Evolutionary conservation across 108 stramenopile species (phyloP).

Genomic region (Nannochloropsis gaditana): DNA sequence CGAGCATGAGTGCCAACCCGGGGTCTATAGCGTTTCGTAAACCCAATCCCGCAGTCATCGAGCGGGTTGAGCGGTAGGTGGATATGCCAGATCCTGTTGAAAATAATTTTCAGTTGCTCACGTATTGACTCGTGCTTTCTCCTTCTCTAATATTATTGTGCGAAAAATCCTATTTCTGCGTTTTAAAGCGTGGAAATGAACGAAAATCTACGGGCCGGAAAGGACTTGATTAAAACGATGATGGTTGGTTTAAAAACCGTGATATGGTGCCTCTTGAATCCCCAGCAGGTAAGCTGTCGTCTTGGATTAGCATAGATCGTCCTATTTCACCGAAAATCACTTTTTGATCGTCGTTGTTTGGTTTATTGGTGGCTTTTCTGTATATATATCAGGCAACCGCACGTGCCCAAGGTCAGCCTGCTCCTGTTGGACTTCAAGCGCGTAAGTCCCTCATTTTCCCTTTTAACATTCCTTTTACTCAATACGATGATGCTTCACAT

Average conservation of each 20-base stretch:
- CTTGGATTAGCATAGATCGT: too few species aligned
- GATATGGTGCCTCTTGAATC: conserved; percentile 79
- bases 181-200: conserved; percentile 12
- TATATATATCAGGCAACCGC: background rate
- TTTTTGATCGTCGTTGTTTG: too few species aligned
- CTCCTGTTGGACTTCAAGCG: background rate
- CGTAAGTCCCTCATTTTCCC: background rate
- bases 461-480: too few species aligned
- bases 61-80: background rate
- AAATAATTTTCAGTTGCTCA: background rate
- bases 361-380: too few species aligned
- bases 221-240: conserved; percentile 73
- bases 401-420: conserved; percentile 5
- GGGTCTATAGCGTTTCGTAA: background rate
- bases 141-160: background rate
- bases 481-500: background rate
- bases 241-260: conserved; percentile 83
- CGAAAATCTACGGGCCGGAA: conserved; percentile 53
- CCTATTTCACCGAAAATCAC: too few species aligned
- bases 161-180: background rate
- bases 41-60: background rate
- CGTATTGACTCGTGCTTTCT: background rate
- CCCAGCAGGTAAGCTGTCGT: background rate
- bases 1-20: too few species aligned
- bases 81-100: background rate